Base-by-base conservation (phyloP, 345 rosid species). In the Brassica cretica region DNA sequence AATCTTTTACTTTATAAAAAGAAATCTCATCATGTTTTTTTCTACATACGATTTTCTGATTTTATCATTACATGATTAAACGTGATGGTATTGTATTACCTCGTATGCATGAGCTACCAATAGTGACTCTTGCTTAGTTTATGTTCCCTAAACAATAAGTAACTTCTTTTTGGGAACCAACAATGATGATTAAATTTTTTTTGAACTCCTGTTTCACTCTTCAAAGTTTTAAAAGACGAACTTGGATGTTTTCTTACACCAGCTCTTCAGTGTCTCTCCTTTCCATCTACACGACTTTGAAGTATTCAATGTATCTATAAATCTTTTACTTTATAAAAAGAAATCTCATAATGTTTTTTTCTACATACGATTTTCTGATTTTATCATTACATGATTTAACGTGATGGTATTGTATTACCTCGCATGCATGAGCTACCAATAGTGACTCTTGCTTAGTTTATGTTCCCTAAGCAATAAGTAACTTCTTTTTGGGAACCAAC, bases 51-150 rank as follows among this genome's bases (percentile, higher is more conserved):
- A 51, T 51, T 51, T 51, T 51, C 7, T 51, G n/a, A 51, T n/a
- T 51, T 51, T 51, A 51, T 51, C 19, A 51, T n/a, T 33, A 16
- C 56, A 51, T 51, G 56, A n/a, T n/a, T 51, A n/a, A 51, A 51
- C 61, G 25, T 56, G 61, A 56, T 56, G 61, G 61, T 18, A 56
- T 56, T 53, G 27, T 56, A 56, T 18, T 56, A 56, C 61, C 61
- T 56, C 61, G 27, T 25, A 55, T 55, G 60, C 60, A 32, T 32
- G 37, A 32, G 1, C 61, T 56, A 56, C 61, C 61, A 56, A 56
- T 56, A 56, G 61, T 18, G 61, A 8, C 25, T 56, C 61, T 56
- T 56, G 62, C 62, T 56, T 9, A 56, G 62, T 56, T 19, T 56
- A 56, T 56, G 62, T 56, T 56, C 27, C 3, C 62, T 19, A 58